Evolutionary conservation across 257 asterid species (phyloP).

Genomic region (Capsicum pubescens): DNA sequence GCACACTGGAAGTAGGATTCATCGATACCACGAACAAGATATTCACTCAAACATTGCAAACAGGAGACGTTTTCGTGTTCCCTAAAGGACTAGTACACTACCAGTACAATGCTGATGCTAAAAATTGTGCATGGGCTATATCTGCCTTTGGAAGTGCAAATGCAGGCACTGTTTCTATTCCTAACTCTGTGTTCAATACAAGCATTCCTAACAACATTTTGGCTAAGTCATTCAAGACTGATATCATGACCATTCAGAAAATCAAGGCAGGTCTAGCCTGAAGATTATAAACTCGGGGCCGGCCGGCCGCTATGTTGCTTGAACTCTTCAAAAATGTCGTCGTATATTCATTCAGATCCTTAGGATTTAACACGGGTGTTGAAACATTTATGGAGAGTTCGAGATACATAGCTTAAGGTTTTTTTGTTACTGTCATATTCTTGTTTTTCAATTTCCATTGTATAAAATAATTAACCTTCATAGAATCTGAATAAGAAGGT

Average conservation of each 20-base stretch:
- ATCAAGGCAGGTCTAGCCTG: constrained; percentile 50
- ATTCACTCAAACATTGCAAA: constrained; percentile 48
- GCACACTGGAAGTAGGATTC: constrained; percentile 57
- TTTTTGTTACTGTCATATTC: too few relatives aligned
- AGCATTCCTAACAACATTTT: constrained; percentile 48
- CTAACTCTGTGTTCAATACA: constrained; percentile 45
- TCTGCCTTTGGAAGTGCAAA: constrained; percentile 64
- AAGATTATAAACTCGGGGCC: not conserved
- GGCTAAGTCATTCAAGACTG: constrained; percentile 60
- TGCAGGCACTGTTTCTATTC: constrained; percentile 57
- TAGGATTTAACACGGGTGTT: not conserved
- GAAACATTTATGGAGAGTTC: not conserved
- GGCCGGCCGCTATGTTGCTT: not conserved
- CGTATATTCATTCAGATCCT: not conserved
- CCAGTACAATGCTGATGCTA: constrained; percentile 53
- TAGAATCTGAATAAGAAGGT: not conserved
- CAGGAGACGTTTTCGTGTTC: constrained; percentile 52
- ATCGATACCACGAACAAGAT: constrained; percentile 56
- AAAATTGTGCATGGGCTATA: constrained; percentile 46
- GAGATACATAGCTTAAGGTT: not conserved
- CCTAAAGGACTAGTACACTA: constrained; percentile 61
- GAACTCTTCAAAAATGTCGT: not conserved
- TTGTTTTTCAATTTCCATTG: not conserved
- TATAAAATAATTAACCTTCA: not conserved
- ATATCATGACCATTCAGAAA: constrained; percentile 55